Evolutionary conservation across 495 filamentous ascomycete genomes (phyloP).

Genomic region (Hypoxylon lienhwacheense): DNA sequence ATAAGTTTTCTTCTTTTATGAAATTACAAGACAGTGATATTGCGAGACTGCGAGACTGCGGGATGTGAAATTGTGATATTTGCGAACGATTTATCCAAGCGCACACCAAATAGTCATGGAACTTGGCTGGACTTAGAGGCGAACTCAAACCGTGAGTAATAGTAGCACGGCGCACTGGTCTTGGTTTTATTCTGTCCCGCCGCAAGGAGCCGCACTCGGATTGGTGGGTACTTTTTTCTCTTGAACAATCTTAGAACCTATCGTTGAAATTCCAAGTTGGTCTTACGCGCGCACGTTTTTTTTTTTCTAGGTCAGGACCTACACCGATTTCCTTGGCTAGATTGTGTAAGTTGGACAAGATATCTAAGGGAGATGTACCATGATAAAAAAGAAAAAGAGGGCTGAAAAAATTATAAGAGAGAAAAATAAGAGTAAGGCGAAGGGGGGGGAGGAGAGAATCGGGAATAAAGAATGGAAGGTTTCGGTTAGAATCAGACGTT

Average conservation of each 20-base stretch:
- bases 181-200: too few species aligned
- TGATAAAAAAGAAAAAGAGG: slow-evolving; percentile 1
- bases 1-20: too few species aligned
- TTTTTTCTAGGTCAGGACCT: slow-evolving; percentile 28
- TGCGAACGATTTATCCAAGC: slow-evolving; percentile 15
- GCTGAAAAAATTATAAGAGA: too few species aligned
- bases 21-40: too few species aligned
- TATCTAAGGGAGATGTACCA: slow-evolving; percentile 7
- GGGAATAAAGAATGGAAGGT: slow-evolving; percentile 24
- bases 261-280: slow-evolving; percentile 25
- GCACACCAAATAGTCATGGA: slow-evolving; percentile 9
- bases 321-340: slow-evolving; percentile 17
- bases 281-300: slow-evolving; percentile 23
- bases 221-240: slow-evolving; percentile 37
- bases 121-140: slow-evolving; percentile 12
- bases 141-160: slow-evolving; percentile 17
- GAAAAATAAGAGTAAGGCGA: background rate
- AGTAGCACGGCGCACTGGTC: slow-evolving; percentile 27
- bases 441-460: background rate
- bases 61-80: too few species aligned
- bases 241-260: too few species aligned
- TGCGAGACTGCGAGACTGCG: slow-evolving; percentile 11
- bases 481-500: slow-evolving; percentile 24
- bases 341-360: slow-evolving; percentile 21
- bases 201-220: slow-evolving; percentile 33